Percentiles rank a stretch among this genome's conserved stretches.
Evolutionary conservation across 176 grass and related monocot genomes (phyloP).

Genomic region (Lolium rigidum): DNA sequence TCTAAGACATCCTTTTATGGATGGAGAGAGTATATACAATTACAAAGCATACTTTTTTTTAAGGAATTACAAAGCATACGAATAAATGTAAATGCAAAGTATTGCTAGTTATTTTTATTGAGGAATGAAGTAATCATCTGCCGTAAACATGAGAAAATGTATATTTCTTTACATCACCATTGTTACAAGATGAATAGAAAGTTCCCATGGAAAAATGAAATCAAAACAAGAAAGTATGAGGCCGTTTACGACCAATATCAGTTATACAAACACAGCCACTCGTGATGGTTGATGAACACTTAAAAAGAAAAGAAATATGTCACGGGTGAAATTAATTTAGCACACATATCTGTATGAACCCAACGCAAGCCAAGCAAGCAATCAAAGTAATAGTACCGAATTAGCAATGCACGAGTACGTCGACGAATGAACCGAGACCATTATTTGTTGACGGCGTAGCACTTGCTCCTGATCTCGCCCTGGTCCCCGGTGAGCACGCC

Average conservation of each 20-base stretch:
- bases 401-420: neutral
- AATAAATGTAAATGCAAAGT: neutral
- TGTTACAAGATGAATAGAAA: neutral
- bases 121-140: neutral
- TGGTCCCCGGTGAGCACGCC: constrained; percentile 54
- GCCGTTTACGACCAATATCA: neutral
- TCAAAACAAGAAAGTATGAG: neutral
- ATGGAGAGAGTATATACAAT: too few species aligned
- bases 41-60: too few species aligned
- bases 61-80: too few species aligned
- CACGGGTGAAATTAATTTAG: neutral
- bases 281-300: neutral
- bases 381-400: neutral
- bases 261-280: neutral
- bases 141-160: neutral
- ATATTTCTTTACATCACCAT: neutral
- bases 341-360: constrained; percentile 18
- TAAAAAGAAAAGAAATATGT: neutral
- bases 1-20: too few species aligned
- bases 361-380: neutral
- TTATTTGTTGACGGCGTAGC: constrained; percentile 53
- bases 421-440: neutral
- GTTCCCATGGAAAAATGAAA: neutral
- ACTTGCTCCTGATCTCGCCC: constrained; percentile 76
- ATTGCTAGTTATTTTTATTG: neutral